Percentiles rank a stretch among this genome's conserved stretches.
These are phyloP conservation scores for Bonnemaisonia californica DNA, from an alignment of 31 red algal genomes.

Conservation along the genomic window DNA sequence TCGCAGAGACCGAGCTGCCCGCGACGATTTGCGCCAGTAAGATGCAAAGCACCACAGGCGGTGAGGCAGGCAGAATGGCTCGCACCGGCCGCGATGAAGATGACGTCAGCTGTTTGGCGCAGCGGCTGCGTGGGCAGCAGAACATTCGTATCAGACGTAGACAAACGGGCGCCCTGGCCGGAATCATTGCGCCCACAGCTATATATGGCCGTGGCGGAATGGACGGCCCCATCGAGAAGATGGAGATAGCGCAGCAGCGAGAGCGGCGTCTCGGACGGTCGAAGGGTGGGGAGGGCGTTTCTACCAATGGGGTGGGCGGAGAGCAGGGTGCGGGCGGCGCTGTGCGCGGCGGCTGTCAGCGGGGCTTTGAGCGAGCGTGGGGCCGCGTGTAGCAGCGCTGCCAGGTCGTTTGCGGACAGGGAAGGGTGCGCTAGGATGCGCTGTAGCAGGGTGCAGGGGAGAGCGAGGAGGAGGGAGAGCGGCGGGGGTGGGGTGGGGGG, in stretches of 20 bases:
- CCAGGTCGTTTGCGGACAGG: not conserved
- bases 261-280: not conserved
- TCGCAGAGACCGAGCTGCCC: slow-evolving; percentile 15
- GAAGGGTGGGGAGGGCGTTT: not conserved
- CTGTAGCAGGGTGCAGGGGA: not conserved
- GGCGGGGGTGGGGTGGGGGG: not conserved
- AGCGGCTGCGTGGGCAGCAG: slow-evolving; percentile 17
- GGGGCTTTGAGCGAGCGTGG: not conserved
- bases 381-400: not conserved
- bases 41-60: slow-evolving; percentile 33
- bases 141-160: slow-evolving; percentile 22
- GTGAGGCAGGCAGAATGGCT: slow-evolving; percentile 48
- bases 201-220: slow-evolving; percentile 27
- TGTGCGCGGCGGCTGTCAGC: not conserved
- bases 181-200: slow-evolving; percentile 55
- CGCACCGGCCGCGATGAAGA: slow-evolving; percentile 37
- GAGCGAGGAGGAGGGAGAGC: not conserved
- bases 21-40: slow-evolving; percentile 46
- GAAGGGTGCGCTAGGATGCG: not conserved
- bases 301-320: not conserved
- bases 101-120: slow-evolving; percentile 8
- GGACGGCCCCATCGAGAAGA: slow-evolving; percentile 20
- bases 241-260: not conserved
- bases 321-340: not conserved
- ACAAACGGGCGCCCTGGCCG: slow-evolving; percentile 38